phyloP scores from a whole-genome alignment of 805 yeast genomes.

The Metschnikowia cerradonensis region DNA sequence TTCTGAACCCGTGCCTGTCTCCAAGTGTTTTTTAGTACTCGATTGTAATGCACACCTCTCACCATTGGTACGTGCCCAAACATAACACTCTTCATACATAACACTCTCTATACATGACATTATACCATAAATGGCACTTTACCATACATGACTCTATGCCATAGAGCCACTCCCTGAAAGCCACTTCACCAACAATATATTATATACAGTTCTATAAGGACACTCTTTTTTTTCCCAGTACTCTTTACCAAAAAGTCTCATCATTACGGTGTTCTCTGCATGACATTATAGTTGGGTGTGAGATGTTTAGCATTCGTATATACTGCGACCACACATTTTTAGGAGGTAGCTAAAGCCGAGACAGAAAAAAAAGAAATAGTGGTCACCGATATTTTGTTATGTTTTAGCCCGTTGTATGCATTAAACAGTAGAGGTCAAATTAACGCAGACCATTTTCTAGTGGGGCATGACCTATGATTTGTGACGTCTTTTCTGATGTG shows the following conservation, averaged over 20 bases:
- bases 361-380: neutral
- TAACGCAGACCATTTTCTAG: neutral
- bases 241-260: too few relatives aligned
- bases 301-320: neutral
- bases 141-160: neutral
- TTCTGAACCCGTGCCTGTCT: too few relatives aligned
- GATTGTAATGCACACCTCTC: too few relatives aligned
- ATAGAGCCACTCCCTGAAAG: too few relatives aligned
- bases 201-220: too few relatives aligned
- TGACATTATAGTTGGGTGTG: neutral
- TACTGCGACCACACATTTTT: neutral
- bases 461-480: neutral
- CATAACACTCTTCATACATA: too few relatives aligned
- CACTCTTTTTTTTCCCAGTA: neutral
- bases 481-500: conserved; percentile 4
- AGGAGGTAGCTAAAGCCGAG: neutral
- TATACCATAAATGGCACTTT: neutral
- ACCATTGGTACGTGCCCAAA: too few relatives aligned
- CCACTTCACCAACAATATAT: too few relatives aligned
- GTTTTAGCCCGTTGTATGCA: neutral
- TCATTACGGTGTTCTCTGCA: neutral
- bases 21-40: too few relatives aligned
- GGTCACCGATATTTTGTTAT: neutral
- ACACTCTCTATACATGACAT: too few relatives aligned
- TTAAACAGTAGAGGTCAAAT: neutral